A percentile compares a stretch with the other conserved stretches of the same genome.
Evolutionary conservation across 257 asterid species (phyloP).

Genomic region (Nicotiana knightiana): DNA sequence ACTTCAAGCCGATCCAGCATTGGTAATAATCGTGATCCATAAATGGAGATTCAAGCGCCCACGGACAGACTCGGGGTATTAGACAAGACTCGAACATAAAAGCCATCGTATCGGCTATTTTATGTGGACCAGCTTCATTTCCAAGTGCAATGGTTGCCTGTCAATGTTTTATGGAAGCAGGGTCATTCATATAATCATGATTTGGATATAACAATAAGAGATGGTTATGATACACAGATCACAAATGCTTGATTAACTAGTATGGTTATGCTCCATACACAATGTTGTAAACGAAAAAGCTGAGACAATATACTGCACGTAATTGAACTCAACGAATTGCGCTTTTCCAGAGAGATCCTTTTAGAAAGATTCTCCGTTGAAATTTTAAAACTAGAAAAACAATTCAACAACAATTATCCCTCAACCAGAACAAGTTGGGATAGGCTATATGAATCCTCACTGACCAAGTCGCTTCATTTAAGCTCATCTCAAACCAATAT

Average conservation of each 20-base stretch:
- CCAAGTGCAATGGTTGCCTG: slow-evolving; percentile 80
- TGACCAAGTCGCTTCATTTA: too few relatives aligned
- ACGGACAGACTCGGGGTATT: slow-evolving; percentile 77
- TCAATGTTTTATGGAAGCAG: not conserved
- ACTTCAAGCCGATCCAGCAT: slow-evolving; percentile 94
- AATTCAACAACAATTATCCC: too few relatives aligned
- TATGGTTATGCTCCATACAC: not conserved
- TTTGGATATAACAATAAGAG: not conserved
- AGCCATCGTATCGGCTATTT: slow-evolving; percentile 69
- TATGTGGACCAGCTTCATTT: slow-evolving; percentile 63
- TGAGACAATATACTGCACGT: not conserved
- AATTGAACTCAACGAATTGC: not conserved
- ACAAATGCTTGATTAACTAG: not conserved
- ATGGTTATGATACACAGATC: not conserved
- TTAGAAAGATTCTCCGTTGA: not conserved
- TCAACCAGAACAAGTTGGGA: too few relatives aligned
- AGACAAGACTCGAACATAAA: slow-evolving; percentile 97
- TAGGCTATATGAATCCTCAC: too few relatives aligned
- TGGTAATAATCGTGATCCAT: slow-evolving; percentile 83
- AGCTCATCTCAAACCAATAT: too few relatives aligned
- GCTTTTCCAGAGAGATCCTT: not conserved
- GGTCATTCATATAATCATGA: not conserved
- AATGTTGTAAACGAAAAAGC: not conserved
- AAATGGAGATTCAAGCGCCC: slow-evolving; percentile 83
- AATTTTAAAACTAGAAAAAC: too few relatives aligned